Conservation (phyloP, 352 stramenopile genomes). For the Phytopythium chamaehyphon region DNA sequence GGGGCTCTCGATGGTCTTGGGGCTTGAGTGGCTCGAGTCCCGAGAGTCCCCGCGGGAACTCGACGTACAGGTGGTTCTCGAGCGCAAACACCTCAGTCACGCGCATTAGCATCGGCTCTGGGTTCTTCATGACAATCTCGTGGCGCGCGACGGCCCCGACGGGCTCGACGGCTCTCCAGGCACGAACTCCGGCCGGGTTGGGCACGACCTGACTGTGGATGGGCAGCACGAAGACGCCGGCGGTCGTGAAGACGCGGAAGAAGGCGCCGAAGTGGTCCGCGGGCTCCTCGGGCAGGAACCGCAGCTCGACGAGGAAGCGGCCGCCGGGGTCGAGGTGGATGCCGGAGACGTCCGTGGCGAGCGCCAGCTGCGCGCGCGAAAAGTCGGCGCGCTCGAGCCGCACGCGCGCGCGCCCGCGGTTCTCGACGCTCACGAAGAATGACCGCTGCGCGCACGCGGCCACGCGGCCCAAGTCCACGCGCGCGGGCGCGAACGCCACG, state of each 20-base stretch:
- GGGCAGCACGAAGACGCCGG: constrained; percentile 37
- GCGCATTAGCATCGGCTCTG: constrained; percentile 28
- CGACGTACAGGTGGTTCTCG: constrained; percentile 31
- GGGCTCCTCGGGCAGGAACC: constrained; percentile 29
- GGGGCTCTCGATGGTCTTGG: not conserved
- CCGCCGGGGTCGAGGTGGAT: constrained; percentile 30
- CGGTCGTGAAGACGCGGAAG: constrained; percentile 42
- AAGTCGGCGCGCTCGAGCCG: constrained; percentile 38
- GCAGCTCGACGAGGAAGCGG: constrained; percentile 29
- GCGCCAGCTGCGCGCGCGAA: constrained; percentile 33
- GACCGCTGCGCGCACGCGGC: constrained; percentile 29
- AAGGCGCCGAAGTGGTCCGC: constrained; percentile 13
- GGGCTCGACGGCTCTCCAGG: constrained; percentile 28
- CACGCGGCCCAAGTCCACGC: constrained; percentile 30
- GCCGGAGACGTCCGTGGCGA: constrained; percentile 29
- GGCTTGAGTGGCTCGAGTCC: not conserved
- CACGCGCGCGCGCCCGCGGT: constrained; percentile 22
- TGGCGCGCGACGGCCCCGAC: constrained; percentile 23
- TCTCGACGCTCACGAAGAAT: constrained; percentile 32
- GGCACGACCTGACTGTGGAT: constrained; percentile 24
- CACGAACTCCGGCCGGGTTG: constrained; percentile 25
- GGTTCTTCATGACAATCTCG: constrained; percentile 39
- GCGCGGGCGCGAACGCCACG: constrained; percentile 33
- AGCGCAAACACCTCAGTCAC: constrained; percentile 45
- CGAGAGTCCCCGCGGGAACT: constrained; percentile 1